phyloP scores from a whole-genome alignment of 257 asterid species.

The Echites panduratus region DNA sequence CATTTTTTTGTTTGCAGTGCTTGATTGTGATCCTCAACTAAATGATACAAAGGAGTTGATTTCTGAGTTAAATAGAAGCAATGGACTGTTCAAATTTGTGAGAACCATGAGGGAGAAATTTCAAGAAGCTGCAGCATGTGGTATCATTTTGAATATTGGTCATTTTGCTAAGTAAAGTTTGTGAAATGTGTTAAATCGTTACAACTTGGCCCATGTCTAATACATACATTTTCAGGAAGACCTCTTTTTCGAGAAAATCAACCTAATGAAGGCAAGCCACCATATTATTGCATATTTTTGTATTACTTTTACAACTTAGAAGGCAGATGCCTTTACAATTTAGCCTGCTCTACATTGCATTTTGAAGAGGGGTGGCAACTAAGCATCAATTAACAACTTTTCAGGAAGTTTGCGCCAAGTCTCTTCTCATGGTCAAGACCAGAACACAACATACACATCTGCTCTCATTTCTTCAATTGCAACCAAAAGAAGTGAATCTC shows the following conservation, averaged over 20 bases:
- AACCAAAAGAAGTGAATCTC: conserved; percentile 50
- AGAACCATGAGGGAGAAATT: conserved; percentile 75
- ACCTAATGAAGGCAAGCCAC: not conserved
- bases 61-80: conserved; percentile 53
- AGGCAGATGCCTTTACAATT: not conserved
- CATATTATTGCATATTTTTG: not conserved
- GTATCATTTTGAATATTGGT: conserved; percentile 32
- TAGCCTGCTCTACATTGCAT: conserved; percentile 9
- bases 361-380: conserved; percentile 2
- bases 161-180: not conserved
- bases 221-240: not conserved
- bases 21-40: conserved; percentile 61
- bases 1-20: conserved; percentile 38
- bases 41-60: conserved; percentile 53
- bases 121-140: conserved; percentile 55
- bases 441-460: conserved; percentile 38
- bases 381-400: conserved; percentile 20
- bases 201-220: too few species aligned
- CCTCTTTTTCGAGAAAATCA: not conserved
- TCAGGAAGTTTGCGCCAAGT: conserved; percentile 35
- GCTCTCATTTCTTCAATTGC: conserved; percentile 64
- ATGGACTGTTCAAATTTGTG: conserved; percentile 78
- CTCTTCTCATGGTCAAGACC: conserved; percentile 38
- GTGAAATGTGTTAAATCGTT: not conserved
- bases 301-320: not conserved